A percentile compares a stretch with the other conserved stretches of the same genome.
phyloP scores from a whole-genome alignment of 2,329 filamentous ascomycete genomes.

The Colletotrichum trifolii region DNA sequence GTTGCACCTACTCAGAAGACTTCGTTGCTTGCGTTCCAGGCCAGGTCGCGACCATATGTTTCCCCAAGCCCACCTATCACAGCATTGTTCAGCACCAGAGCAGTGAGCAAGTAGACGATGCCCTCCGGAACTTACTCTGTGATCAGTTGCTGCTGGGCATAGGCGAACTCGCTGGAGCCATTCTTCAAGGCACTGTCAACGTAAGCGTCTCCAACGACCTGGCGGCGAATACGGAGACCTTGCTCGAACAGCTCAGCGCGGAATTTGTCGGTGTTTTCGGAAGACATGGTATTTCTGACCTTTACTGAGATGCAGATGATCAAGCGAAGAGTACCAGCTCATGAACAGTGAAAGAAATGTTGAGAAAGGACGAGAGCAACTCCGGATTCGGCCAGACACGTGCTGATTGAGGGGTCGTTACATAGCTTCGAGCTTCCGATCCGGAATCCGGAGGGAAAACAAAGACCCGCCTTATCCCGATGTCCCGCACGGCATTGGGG shows the following conservation, averaged over 20 bases:
- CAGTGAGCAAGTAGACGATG: neutral
- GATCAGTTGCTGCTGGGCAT: constrained; percentile 69
- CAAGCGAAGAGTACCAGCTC: neutral
- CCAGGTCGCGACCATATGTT: constrained; percentile 71
- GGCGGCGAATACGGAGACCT: constrained; percentile 67
- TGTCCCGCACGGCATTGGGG: constrained; percentile 11
- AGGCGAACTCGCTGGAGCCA: constrained; percentile 65
- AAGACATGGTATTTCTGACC: constrained; percentile 5
- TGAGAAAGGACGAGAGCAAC: neutral
- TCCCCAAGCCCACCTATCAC: constrained; percentile 62
- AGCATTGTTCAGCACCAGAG: neutral
- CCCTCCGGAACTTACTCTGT: constrained; percentile 57
- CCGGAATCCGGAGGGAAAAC: constrained; percentile 7
- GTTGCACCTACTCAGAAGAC: constrained; percentile 56
- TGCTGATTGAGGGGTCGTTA: constrained; percentile 18
- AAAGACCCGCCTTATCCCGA: constrained; percentile 12
- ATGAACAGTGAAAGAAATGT: neutral
- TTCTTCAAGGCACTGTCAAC: constrained; percentile 66
- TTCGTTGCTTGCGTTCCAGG: constrained; percentile 68
- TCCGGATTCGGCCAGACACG: constrained; percentile 10
- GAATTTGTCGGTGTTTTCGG: constrained; percentile 24
- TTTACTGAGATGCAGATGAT: neutral
- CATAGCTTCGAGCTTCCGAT: neutral
- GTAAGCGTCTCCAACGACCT: constrained; percentile 69
- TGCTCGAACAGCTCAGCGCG: constrained; percentile 62